phyloP scores from a whole-genome alignment of 2,329 filamentous ascomycete genomes.

The Zarea fungicola region DNA sequence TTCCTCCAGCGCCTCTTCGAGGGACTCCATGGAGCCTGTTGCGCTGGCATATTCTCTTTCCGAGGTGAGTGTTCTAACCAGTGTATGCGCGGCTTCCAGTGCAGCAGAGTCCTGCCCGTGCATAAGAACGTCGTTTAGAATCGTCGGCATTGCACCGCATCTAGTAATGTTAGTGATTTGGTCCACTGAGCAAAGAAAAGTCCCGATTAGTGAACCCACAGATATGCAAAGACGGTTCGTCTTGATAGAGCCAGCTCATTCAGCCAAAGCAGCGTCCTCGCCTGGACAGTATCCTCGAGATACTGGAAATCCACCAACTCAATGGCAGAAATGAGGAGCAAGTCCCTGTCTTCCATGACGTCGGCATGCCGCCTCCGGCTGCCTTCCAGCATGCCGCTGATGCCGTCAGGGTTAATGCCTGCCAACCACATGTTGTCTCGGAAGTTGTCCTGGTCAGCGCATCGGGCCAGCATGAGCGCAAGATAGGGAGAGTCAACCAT shows the following conservation, averaged over 20 bases:
- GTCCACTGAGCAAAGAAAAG: neutral
- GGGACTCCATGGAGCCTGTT: slow-evolving; percentile 40
- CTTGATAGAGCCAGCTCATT: slow-evolving; percentile 50
- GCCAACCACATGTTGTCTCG: slow-evolving; percentile 59
- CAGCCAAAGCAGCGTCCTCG: slow-evolving; percentile 54
- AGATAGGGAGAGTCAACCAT: slow-evolving; percentile 51
- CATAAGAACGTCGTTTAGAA: slow-evolving; percentile 58
- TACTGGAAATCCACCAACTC: slow-evolving; percentile 62
- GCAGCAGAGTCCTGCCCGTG: slow-evolving; percentile 58
- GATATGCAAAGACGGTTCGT: slow-evolving; percentile 50
- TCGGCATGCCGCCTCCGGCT: slow-evolving; percentile 29
- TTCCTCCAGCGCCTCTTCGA: slow-evolving; percentile 51
- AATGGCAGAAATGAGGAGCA: slow-evolving; percentile 59
- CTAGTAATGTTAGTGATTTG: slow-evolving; percentile 22
- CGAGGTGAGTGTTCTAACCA: slow-evolving; percentile 54
- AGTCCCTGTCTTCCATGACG: slow-evolving; percentile 53
- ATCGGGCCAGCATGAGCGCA: slow-evolving; percentile 52
- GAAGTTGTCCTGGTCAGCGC: slow-evolving; percentile 52
- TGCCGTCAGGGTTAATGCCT: slow-evolving; percentile 42
- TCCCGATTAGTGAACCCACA: slow-evolving; percentile 43
- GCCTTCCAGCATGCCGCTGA: slow-evolving; percentile 21
- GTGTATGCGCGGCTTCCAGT: slow-evolving; percentile 53
- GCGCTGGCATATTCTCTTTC: slow-evolving; percentile 46
- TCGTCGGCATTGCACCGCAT: slow-evolving; percentile 49
- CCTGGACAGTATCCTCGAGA: slow-evolving; percentile 58